Percentiles rank a stretch among this genome's conserved stretches.
Conservation (phyloP, 257 asterid genomes). For the Capsicum pubescens region DNA sequence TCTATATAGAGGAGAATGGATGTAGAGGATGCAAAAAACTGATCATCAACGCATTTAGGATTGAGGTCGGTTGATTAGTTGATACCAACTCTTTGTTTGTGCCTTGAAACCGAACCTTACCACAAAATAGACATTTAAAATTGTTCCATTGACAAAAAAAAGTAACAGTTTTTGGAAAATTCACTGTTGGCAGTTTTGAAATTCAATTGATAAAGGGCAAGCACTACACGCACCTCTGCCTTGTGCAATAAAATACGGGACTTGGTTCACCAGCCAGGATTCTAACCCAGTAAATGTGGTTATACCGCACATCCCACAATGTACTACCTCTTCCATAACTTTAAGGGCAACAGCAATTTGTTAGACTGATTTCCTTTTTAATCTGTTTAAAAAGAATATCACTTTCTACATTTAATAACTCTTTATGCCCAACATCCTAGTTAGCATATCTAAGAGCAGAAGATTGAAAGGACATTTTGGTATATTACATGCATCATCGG, state of each 20-base stretch:
- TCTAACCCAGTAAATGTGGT: background rate
- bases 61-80: slow-evolving; percentile 9
- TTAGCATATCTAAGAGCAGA: background rate
- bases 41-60: background rate
- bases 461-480: background rate
- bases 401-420: background rate
- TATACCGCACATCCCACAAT: background rate
- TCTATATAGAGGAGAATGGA: slow-evolving; percentile 12
- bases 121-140: background rate
- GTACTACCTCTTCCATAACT: background rate
- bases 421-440: background rate
- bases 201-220: background rate
- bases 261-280: background rate
- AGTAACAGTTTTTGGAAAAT: background rate
- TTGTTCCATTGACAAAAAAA: background rate
- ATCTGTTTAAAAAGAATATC: background rate
- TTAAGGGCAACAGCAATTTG: slow-evolving; percentile 5
- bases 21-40: background rate
- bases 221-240: background rate
- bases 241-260: background rate
- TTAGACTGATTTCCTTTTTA: background rate
- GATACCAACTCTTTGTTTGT: background rate
- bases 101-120: background rate
- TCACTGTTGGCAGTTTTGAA: background rate
- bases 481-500: background rate